Evolutionary conservation across 2,329 filamentous ascomycete species (phyloP).

Genomic region (Trichoderma oligosporum): DNA sequence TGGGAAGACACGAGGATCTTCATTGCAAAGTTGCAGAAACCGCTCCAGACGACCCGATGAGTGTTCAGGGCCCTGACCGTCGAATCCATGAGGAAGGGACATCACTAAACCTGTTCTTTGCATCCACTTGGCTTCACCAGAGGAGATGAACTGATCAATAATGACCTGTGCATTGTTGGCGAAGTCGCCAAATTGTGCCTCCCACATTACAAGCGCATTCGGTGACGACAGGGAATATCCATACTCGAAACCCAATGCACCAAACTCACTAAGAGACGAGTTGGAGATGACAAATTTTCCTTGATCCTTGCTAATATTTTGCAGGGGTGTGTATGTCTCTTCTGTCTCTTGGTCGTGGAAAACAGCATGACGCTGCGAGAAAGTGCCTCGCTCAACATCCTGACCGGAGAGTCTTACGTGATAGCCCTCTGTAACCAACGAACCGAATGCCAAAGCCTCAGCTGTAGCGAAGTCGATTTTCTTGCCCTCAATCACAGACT

Average conservation of each 20-base stretch:
- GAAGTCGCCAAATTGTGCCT: conserved; percentile 98
- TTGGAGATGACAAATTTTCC: conserved; percentile 96
- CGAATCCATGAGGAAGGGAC: conserved; percentile 95
- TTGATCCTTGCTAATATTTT: conserved; percentile 85
- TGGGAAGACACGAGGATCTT: conserved; percentile 93
- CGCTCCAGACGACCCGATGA: conserved; percentile 96
- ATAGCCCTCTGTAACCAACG: conserved; percentile 86
- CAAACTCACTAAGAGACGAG: conserved; percentile 72
- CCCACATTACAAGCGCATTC: conserved; percentile 98
- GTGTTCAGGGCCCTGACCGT: conserved; percentile 97
- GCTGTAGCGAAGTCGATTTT: conserved; percentile 97
- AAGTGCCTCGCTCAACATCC: conserved; percentile 98
- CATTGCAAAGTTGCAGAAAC: conserved; percentile 95
- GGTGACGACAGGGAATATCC: conserved; percentile 96
- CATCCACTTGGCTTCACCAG: conserved; percentile 97
- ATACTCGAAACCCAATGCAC: conserved; percentile 92
- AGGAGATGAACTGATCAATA: conserved; percentile 97
- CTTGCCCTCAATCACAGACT: conserved; percentile 86
- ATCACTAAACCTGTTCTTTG: conserved; percentile 95
- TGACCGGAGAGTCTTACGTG: conserved; percentile 97
- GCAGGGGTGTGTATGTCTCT: conserved; percentile 85
- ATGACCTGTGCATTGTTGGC: conserved; percentile 99
- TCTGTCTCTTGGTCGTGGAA: conserved; percentile 97
- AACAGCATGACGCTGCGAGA: conserved; percentile 95
- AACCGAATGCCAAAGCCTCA: conserved; percentile 91